Conservation (phyloP, 192 early-diverging fungal genomes). For the Umbelopsis sp. region DNA sequence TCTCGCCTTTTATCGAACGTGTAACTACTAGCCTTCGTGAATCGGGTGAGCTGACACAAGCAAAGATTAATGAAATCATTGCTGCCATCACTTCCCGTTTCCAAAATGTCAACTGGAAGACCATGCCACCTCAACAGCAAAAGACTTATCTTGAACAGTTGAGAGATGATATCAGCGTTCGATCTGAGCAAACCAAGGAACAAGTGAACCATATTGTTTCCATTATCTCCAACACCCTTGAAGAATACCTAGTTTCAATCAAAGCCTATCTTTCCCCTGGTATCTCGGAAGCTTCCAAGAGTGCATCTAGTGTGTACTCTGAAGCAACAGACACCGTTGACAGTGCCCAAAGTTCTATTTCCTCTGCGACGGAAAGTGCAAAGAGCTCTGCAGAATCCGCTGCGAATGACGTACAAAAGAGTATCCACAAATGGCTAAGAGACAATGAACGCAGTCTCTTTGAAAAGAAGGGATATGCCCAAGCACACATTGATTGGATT, state of each 20-base stretch:
- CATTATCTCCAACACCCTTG: neutral
- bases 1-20: constrained; percentile 6
- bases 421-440: constrained; percentile 1
- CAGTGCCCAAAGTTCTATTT: neutral
- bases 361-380: neutral
- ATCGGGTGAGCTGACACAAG: constrained; percentile 1
- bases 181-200: constrained; percentile 2
- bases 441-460: constrained; percentile 12
- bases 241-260: constrained; percentile 3
- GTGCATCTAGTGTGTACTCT: neutral
- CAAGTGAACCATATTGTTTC: constrained; percentile 12
- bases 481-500: constrained; percentile 15
- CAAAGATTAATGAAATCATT: constrained; percentile 11
- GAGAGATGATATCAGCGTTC: neutral
- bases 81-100: neutral
- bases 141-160: constrained; percentile 9
- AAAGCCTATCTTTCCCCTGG: neutral
- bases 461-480: constrained; percentile 13
- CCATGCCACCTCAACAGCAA: constrained; percentile 5
- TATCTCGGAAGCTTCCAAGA: neutral
- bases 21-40: constrained; percentile 5
- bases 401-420: neutral
- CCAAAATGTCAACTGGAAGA: neutral
- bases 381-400: neutral
- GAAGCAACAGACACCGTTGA: neutral